phyloP scores from a whole-genome alignment of 2,329 filamentous ascomycete genomes.

The Botrytis byssoidea region DNA sequence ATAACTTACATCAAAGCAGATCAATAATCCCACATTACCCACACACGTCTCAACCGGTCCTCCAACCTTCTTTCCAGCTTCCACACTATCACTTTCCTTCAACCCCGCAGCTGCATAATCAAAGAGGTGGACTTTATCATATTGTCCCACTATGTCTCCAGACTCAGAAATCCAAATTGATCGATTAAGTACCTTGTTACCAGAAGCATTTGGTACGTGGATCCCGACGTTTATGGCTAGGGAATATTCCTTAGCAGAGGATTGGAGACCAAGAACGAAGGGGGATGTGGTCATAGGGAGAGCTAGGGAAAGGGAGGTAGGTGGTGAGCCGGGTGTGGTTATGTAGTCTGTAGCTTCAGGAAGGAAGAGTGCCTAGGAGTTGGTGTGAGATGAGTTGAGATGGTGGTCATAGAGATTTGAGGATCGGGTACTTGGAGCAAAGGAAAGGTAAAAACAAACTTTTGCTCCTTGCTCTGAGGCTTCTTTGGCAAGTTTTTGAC shows the following conservation, averaged over 20 bases:
- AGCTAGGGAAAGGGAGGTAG: conserved; percentile 69
- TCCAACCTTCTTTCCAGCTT: conserved; percentile 62
- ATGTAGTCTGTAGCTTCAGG: conserved; percentile 77
- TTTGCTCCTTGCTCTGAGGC: conserved; percentile 76
- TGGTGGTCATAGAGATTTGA: neutral
- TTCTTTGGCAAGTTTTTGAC: conserved; percentile 67
- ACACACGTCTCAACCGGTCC: conserved; percentile 71
- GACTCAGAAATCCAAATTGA: conserved; percentile 64
- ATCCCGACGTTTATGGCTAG: conserved; percentile 84
- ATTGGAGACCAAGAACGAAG: conserved; percentile 74
- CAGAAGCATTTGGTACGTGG: conserved; percentile 63
- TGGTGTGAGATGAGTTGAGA: neutral
- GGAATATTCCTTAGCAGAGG: conserved; percentile 60
- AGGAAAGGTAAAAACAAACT: conserved; percentile 46
- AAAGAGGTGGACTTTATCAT: conserved; percentile 92
- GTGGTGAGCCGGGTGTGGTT: conserved; percentile 53
- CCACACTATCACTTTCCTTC: conserved; percentile 64
- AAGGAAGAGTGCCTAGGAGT: conserved; percentile 73
- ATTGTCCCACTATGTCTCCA: conserved; percentile 58
- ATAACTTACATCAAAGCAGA: conserved; percentile 74
- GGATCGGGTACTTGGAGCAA: neutral
- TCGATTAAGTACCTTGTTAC: conserved; percentile 57
- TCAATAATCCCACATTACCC: conserved; percentile 74
- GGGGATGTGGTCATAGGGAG: conserved; percentile 62
- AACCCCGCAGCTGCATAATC: conserved; percentile 59